phyloP scores from a whole-genome alignment of 306 rosid species.

The Gillenia trifoliata region DNA sequence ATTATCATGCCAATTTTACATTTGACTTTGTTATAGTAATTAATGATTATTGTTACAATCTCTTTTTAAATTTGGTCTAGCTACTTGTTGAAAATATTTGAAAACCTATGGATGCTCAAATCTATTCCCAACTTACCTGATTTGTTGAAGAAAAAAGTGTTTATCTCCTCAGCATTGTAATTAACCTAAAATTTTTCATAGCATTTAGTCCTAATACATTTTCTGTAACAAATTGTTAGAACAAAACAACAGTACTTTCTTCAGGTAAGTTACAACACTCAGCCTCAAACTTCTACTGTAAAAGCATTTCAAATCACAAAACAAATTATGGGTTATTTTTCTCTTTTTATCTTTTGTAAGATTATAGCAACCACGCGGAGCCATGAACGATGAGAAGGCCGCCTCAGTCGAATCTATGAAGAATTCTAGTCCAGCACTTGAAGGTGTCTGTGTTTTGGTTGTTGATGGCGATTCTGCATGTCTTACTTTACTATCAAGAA shows the following conservation, averaged over 20 bases:
- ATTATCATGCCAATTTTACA: neutral
- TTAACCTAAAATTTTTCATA: neutral
- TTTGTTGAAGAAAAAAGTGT: neutral
- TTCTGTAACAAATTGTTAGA: neutral
- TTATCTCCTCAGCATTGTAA: too few species aligned
- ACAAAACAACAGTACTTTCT: neutral
- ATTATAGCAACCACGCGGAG: neutral
- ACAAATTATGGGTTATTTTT: neutral
- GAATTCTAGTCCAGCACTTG: neutral
- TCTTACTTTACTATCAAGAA: conserved; percentile 23
- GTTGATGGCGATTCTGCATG: conserved; percentile 31
- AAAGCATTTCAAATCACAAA: neutral
- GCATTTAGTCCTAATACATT: too few species aligned
- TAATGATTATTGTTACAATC: neutral
- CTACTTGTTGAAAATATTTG: neutral
- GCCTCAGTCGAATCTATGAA: neutral
- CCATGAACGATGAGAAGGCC: neutral
- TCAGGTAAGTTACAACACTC: neutral
- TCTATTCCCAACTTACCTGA: neutral
- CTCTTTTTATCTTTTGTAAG: neutral
- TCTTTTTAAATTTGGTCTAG: neutral
- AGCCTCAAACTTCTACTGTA: neutral
- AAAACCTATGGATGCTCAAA: neutral
- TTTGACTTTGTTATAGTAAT: neutral
- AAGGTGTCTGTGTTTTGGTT: conserved; percentile 34